A percentile compares a stretch with the other conserved stretches of the same genome.
Conservation (phyloP, 805 yeast species). For the Lachancea waltii region DNA sequence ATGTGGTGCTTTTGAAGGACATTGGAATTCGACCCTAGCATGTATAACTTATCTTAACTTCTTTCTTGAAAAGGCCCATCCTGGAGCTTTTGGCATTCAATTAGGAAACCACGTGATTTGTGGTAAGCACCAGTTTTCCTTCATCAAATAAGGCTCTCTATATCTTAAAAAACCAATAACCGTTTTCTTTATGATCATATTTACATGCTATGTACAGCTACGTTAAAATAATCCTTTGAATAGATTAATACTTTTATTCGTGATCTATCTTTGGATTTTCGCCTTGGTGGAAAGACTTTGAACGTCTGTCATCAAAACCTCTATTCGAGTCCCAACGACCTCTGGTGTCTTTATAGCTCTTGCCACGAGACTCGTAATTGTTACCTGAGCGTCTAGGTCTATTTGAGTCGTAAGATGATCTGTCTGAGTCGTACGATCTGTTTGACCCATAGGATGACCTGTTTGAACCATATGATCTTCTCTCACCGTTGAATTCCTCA, state of each 20-base stretch:
- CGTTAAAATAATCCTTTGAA: too few relatives aligned
- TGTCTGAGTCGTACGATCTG: too few relatives aligned
- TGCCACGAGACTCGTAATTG: conserved; percentile 1
- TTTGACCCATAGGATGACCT: too few relatives aligned
- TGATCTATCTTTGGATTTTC: conserved; percentile 5
- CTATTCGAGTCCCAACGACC: conserved; percentile 6
- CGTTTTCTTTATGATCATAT: not conserved
- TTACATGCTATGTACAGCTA: conserved; percentile 8
- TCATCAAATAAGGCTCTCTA: too few relatives aligned
- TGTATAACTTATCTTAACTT: not conserved
- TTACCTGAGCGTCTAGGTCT: not conserved
- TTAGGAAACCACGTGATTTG: too few relatives aligned
- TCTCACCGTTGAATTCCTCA: conserved; percentile 1
- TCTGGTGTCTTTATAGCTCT: conserved; percentile 2
- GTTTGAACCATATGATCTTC: too few relatives aligned
- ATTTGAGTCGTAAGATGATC: too few relatives aligned
- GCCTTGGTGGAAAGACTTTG: conserved; percentile 1
- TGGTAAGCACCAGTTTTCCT: not conserved
- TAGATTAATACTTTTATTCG: not conserved
- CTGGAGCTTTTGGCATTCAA: too few relatives aligned
- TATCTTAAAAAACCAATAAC: not conserved
- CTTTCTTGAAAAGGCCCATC: too few relatives aligned
- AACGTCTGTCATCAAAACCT: conserved; percentile 1
- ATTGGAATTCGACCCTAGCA: conserved; percentile 6
- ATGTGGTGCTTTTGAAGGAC: conserved; percentile 40